phyloP scores from a whole-genome alignment of 345 rosid species.

The Ceriops decandra region DNA sequence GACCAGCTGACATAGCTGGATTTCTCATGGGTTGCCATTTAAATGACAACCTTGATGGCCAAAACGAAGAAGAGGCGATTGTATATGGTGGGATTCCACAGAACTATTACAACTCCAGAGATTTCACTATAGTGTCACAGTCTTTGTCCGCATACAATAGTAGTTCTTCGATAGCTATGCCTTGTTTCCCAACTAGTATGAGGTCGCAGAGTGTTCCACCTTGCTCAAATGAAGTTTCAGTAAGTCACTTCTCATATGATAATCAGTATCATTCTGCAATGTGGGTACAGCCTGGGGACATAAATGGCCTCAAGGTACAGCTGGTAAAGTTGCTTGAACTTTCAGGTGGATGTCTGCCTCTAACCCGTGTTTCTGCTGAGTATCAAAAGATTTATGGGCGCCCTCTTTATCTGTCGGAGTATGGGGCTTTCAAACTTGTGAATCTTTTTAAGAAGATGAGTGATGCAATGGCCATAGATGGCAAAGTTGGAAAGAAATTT shows the following conservation, averaged over 20 bases:
- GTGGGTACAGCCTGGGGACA: constrained; percentile 95
- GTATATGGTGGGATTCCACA: constrained; percentile 59
- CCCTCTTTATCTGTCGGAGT: constrained; percentile 74
- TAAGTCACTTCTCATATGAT: constrained; percentile 31
- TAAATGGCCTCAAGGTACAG: constrained; percentile 74
- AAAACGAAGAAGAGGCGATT: constrained; percentile 72
- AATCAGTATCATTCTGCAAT: constrained; percentile 58
- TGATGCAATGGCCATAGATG: constrained; percentile 59
- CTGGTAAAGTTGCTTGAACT: constrained; percentile 77
- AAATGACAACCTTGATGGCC: constrained; percentile 42
- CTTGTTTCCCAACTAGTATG: constrained; percentile 33
- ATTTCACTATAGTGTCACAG: constrained; percentile 50
- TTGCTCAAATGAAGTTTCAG: constrained; percentile 43
- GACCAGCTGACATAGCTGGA: constrained; percentile 37
- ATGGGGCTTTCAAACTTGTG: constrained; percentile 68
- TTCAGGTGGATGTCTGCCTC: constrained; percentile 77
- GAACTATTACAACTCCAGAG: constrained; percentile 56
- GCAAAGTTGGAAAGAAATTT: constrained; percentile 65
- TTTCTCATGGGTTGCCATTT: constrained; percentile 51
- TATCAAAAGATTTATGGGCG: constrained; percentile 75
- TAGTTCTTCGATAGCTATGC: constrained; percentile 33
- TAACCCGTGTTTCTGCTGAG: constrained; percentile 65
- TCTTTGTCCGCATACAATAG: constrained; percentile 48
- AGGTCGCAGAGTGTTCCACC: constrained; percentile 61
- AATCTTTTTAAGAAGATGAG: constrained; percentile 85